Evolutionary conservation across 2,329 filamentous ascomycete genomes (phyloP), one percentile per base, ranked within the genome.

Genomic region (Arthroderma uncinatum): DNA sequence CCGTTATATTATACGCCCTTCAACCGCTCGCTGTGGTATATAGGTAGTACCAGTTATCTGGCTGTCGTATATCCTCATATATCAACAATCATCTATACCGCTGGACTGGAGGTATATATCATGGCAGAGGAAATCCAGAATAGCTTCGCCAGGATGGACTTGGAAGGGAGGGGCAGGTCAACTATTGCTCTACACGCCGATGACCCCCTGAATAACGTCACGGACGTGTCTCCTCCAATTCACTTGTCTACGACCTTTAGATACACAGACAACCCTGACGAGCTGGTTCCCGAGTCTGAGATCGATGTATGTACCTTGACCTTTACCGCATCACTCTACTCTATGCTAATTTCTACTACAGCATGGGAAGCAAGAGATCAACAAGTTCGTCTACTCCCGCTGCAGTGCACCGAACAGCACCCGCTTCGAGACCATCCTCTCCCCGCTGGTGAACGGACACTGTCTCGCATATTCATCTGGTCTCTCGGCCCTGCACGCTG

Each of bases 241-340:
- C 92, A 97, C 70, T 83, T 94, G 62, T 90, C 89, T 60, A 96
- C 92, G 10, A 97, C 89, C 14, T 97, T 89, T 73, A 84, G 89
- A 64, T 97, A 96, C 71, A 76, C 79, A 28, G 73, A 77, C 55
- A 79, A 95, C 68, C 87, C 89, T 1, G 79, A 83, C 4, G 70
- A 82, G 28, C 79, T 95, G 48, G 63, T 75, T 6, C 76, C 79
- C 1, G 69, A 71, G 12, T 67, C 73, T 60, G 68, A 86, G 59
- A 64, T 71, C 28, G 14, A 53, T 2, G 50, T 53, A 34, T 4
- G 50, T 53, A 6, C 25, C 23, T 7, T 36, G 14, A 6, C 5
- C 1, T 34, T 19, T 19, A 34, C 1, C 4, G 28, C 14, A 9
- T 10, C 14, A 19, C 6, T n/a, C 9, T 4, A 30, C 10, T 19